Evolutionary conservation across 176 grass and related monocot species (phyloP).

Genomic region (Aegilops longissima): DNA sequence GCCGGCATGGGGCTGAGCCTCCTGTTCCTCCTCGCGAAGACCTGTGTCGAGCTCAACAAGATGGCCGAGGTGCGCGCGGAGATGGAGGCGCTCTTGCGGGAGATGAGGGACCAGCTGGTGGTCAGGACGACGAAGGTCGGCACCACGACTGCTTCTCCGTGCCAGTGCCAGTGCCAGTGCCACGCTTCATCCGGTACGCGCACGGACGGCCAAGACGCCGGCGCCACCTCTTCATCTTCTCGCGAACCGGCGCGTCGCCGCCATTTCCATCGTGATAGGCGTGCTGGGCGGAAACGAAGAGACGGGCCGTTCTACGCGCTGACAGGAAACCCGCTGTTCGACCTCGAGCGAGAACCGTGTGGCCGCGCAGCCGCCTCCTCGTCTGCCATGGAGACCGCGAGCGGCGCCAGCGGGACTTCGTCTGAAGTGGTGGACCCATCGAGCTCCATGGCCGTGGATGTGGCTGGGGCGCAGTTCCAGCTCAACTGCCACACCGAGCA

Average conservation of each 20-base stretch:
- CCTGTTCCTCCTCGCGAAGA: conserved; percentile 42
- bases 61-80: conserved; percentile 59
- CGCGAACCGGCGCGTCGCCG: not conserved
- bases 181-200: not conserved
- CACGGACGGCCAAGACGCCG: not conserved
- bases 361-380: not conserved
- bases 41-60: conserved; percentile 50
- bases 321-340: conserved; percentile 1
- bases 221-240: not conserved
- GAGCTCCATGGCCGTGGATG: not conserved
- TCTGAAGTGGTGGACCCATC: not conserved
- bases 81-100: conserved; percentile 56
- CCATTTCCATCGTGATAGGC: not conserved
- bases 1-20: conserved; percentile 46
- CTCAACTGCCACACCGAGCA: not conserved
- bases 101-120: conserved; percentile 40
- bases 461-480: not conserved
- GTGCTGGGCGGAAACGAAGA: not conserved
- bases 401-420: not conserved
- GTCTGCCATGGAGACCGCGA: not conserved
- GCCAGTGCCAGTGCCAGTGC: conserved; percentile 17
- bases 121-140: not conserved
- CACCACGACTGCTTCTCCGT: not conserved
- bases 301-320: not conserved
- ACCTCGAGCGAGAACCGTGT: not conserved